These are phyloP conservation scores for Phytomonas sp. DNA, from an alignment of 208 protist genomes.

Conservation along the genomic window DNA sequence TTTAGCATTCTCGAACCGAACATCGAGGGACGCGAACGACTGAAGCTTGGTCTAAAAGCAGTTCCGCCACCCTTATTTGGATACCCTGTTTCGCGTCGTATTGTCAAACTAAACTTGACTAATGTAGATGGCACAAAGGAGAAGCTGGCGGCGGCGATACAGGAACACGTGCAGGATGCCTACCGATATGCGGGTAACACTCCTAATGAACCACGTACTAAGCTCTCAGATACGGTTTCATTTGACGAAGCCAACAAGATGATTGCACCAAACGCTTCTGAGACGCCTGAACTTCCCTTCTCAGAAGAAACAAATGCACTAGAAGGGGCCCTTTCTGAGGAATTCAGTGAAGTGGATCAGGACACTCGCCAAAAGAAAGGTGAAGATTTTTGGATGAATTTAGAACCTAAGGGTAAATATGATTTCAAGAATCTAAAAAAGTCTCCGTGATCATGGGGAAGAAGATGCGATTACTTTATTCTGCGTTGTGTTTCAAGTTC, in stretches of 20 bases:
- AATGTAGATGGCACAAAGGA: slow-evolving; percentile 78
- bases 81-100: slow-evolving; percentile 81
- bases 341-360: slow-evolving; percentile 73
- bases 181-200: slow-evolving; percentile 85
- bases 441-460: slow-evolving; percentile 40
- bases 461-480: neutral
- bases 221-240: slow-evolving; percentile 68
- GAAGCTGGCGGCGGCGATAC: slow-evolving; percentile 87
- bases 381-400: slow-evolving; percentile 91
- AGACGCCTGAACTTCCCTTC: slow-evolving; percentile 29
- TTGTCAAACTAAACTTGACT: slow-evolving; percentile 90
- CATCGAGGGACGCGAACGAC: slow-evolving; percentile 82
- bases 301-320: slow-evolving; percentile 31
- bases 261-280: slow-evolving; percentile 81
- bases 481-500: neutral
- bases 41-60: slow-evolving; percentile 85
- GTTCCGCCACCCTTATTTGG: slow-evolving; percentile 86
- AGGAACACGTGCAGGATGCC: slow-evolving; percentile 89
- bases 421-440: slow-evolving; percentile 88
- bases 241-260: slow-evolving; percentile 90
- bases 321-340: slow-evolving; percentile 28
- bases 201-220: slow-evolving; percentile 69
- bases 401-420: slow-evolving; percentile 83
- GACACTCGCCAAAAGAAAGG: slow-evolving; percentile 84
- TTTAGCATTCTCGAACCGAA: slow-evolving; percentile 91